Base-by-base conservation (phyloP, 495 filamentous ascomycete genomes). In the Aspergillus coremiiformis region DNA sequence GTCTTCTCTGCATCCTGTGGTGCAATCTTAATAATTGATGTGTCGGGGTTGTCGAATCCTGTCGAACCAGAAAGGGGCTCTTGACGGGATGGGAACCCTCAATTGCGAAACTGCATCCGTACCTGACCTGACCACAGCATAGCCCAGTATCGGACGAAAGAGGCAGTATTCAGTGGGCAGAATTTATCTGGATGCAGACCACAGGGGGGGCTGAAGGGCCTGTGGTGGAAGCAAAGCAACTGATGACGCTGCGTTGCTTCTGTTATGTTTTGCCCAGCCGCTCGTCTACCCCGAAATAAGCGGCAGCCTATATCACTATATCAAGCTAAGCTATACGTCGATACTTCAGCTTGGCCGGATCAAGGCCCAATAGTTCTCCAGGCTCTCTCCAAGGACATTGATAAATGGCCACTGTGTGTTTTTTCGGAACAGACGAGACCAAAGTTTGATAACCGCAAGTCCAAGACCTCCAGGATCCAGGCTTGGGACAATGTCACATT, bases 331-430 rank as follows among this genome's bases (percentile, higher is more conserved):
- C 11, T 14, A 35, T 14, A n/a, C 14, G 12, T 12, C 9, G 5
- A 35, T 35, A 2, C n/a, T 14, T 43, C 33, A 51, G 24, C 23
- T 24, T 12, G 48, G 24, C 8, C 37, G 54, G 39, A 68, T 62
- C 61, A 71, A 62, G 19, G 50, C 48, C 47, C 65, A 58, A 33
- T 68, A 71, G 43, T 53, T 56, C 42, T 70, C 64, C 53, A 72
- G 49, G 37, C 69, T 69, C 30, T 69, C 53, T 12, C 69, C 67
- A 43, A 72, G 54, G 1, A 65, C 49, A 52, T 72, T 72, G n/a
- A 72, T 69, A 39, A 72, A 70, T 0, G 63, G 62, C 69, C 69
- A 72, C 35, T 71, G 67, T 1, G 64, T 69, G 42, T 72, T 72
- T 3, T 61, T 63, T 8, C 58, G 55, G 43, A 72, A 72, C 12